A percentile compares a stretch with the other conserved stretches of the same genome.
phyloP scores from a whole-genome alignment of 2,329 filamentous ascomycete genomes.

The Alternaria sp. region DNA sequence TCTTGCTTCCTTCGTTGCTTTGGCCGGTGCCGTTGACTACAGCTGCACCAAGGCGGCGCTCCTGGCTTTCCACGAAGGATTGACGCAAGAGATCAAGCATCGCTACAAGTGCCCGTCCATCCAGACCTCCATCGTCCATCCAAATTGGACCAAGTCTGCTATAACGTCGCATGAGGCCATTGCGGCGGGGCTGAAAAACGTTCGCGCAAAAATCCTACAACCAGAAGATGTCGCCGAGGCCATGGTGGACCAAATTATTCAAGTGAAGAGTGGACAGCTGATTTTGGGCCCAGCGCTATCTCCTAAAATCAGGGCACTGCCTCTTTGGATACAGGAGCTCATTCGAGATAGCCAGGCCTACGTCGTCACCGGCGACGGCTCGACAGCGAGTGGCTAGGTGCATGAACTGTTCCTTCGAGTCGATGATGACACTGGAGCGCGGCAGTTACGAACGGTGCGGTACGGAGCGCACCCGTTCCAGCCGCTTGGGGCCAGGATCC shows the following conservation, averaged over 20 bases:
- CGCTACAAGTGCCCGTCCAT: slow-evolving; percentile 54
- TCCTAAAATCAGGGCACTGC: slow-evolving; percentile 39
- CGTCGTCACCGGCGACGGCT: slow-evolving; percentile 37
- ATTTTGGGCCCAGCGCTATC: slow-evolving; percentile 45
- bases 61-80: slow-evolving; percentile 45
- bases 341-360: slow-evolving; percentile 42
- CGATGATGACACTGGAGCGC: neutral
- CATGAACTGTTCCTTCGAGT: slow-evolving; percentile 13
- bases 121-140: slow-evolving; percentile 55
- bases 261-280: slow-evolving; percentile 52
- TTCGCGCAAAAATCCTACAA: slow-evolving; percentile 47
- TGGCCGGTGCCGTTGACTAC: slow-evolving; percentile 47
- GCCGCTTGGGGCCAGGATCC: slow-evolving; percentile 8
- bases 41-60: slow-evolving; percentile 47
- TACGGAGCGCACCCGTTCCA: slow-evolving; percentile 4
- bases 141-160: slow-evolving; percentile 54
- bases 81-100: slow-evolving; percentile 53
- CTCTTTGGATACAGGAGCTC: slow-evolving; percentile 46
- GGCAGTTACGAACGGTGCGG: slow-evolving; percentile 2
- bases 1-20: slow-evolving; percentile 44
- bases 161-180: slow-evolving; percentile 40
- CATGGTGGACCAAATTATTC: slow-evolving; percentile 56
- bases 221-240: slow-evolving; percentile 53
- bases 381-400: slow-evolving; percentile 30
- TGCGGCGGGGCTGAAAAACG: slow-evolving; percentile 41